These are phyloP conservation scores for Arthromyces matolae DNA, from an alignment of 768 basidiomycete species.

Conservation along the genomic window DNA sequence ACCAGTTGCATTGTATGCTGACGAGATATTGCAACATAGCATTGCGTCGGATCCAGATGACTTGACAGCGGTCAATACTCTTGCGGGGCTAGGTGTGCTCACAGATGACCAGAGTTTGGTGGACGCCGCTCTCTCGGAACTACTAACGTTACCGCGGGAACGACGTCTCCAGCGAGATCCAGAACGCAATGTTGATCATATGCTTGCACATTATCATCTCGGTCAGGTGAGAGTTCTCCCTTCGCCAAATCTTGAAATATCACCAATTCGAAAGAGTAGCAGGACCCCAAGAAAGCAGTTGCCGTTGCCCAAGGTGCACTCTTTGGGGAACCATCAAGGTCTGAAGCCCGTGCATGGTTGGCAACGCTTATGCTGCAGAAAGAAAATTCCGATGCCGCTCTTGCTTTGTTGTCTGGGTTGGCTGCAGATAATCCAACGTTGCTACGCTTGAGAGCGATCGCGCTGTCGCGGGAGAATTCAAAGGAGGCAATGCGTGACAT, in stretches of 20 bases:
- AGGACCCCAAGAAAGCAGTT: slow-evolving; percentile 44
- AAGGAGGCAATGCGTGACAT: slow-evolving; percentile 39
- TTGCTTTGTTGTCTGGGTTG: slow-evolving; percentile 41
- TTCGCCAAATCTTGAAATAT: background rate
- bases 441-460: slow-evolving; percentile 50
- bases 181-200: slow-evolving; percentile 60
- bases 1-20: slow-evolving; percentile 1
- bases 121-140: slow-evolving; percentile 83
- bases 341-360: slow-evolving; percentile 48
- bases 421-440: slow-evolving; percentile 29
- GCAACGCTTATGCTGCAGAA: slow-evolving; percentile 53
- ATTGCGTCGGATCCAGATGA: slow-evolving; percentile 78
- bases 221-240: slow-evolving; percentile 52
- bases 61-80: slow-evolving; percentile 72
- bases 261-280: slow-evolving; percentile 31
- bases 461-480: slow-evolving; percentile 24
- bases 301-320: slow-evolving; percentile 55
- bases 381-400: slow-evolving; percentile 37
- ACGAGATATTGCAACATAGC: slow-evolving; percentile 35
- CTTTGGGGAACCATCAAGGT: slow-evolving; percentile 49
- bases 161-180: slow-evolving; percentile 66
- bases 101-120: slow-evolving; percentile 74
- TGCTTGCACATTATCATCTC: slow-evolving; percentile 70
- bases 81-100: slow-evolving; percentile 88
- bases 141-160: slow-evolving; percentile 65